Percentiles rank a stretch among this genome's conserved stretches.
These are phyloP conservation scores for Lactarius indigo DNA, from an alignment of 768 basidiomycete genomes.

Conservation along the genomic window DNA sequence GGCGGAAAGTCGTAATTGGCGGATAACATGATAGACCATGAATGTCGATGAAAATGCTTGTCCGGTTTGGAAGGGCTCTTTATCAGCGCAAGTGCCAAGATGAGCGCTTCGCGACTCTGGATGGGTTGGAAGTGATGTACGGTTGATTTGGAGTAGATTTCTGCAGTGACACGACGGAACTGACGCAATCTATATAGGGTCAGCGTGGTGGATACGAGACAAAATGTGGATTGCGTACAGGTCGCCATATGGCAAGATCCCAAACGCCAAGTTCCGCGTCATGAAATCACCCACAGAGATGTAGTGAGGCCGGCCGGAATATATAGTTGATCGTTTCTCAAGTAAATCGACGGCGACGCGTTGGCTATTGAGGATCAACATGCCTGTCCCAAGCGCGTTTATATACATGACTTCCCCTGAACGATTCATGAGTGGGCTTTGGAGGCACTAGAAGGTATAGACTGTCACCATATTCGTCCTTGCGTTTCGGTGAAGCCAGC, in stretches of 20 bases:
- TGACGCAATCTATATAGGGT: background rate
- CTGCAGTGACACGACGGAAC: background rate
- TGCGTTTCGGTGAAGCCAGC: background rate
- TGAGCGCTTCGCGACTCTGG: background rate
- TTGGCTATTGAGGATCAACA: background rate
- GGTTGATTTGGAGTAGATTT: background rate
- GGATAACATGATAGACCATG: background rate
- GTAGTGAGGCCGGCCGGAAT: background rate
- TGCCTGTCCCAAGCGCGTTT: background rate
- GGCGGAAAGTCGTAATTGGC: background rate
- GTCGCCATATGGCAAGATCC: background rate
- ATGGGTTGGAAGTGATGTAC: background rate
- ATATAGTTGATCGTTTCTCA: background rate
- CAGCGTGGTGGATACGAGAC: background rate
- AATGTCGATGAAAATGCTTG: background rate
- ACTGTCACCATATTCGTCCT: background rate
- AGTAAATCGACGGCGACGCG: background rate
- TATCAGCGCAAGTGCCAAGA: background rate
- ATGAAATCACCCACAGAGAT: background rate
- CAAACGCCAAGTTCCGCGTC: background rate
- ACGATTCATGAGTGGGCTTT: background rate
- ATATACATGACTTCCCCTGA: background rate
- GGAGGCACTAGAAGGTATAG: background rate
- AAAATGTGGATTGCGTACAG: background rate
- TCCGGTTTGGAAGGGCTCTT: background rate